A percentile compares a stretch with the other conserved stretches of the same genome.
phyloP scores from a whole-genome alignment of 2,329 filamentous ascomycete species.

The Verticillium klebahnii region DNA sequence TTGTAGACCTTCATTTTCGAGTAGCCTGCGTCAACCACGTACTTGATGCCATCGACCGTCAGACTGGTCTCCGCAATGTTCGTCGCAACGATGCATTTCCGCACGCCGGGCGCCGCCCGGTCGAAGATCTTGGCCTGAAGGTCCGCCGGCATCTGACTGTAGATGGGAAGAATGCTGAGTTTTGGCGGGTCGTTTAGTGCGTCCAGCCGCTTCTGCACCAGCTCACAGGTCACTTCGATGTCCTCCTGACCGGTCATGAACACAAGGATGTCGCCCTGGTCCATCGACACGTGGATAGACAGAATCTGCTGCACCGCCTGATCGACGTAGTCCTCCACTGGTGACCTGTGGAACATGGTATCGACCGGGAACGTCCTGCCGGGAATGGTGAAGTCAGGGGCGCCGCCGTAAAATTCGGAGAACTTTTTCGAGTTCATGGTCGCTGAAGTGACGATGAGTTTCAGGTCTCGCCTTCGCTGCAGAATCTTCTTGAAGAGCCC shows the following conservation, averaged over 20 bases:
- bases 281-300: conserved; percentile 93
- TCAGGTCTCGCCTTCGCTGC: conserved; percentile 81
- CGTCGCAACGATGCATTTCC: conserved; percentile 96
- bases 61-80: conserved; percentile 98
- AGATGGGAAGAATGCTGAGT: conserved; percentile 91
- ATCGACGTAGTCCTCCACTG: conserved; percentile 97
- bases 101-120: conserved; percentile 78
- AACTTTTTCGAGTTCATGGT: conserved; percentile 98
- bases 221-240: conserved; percentile 93
- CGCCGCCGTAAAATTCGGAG: conserved; percentile 91
- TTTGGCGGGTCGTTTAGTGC: conserved; percentile 92
- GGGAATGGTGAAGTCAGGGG: conserved; percentile 94
- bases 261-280: conserved; percentile 86
- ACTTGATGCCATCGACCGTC: conserved; percentile 99
- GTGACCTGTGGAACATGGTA: conserved; percentile 89
- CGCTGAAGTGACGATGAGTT: conserved; percentile 94
- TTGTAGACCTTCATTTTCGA: conserved; percentile 99
- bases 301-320: conserved; percentile 94
- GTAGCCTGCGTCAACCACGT: conserved; percentile 93
- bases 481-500: conserved; percentile 97
- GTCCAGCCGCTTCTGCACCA: conserved; percentile 81
- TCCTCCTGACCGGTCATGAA: conserved; percentile 99
- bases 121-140: conserved; percentile 98
- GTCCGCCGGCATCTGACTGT: conserved; percentile 99
- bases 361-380: conserved; percentile 96